These are phyloP conservation scores for Elongisporangium anandrum DNA, from an alignment of 352 stramenopile species.

Conservation along the genomic window DNA sequence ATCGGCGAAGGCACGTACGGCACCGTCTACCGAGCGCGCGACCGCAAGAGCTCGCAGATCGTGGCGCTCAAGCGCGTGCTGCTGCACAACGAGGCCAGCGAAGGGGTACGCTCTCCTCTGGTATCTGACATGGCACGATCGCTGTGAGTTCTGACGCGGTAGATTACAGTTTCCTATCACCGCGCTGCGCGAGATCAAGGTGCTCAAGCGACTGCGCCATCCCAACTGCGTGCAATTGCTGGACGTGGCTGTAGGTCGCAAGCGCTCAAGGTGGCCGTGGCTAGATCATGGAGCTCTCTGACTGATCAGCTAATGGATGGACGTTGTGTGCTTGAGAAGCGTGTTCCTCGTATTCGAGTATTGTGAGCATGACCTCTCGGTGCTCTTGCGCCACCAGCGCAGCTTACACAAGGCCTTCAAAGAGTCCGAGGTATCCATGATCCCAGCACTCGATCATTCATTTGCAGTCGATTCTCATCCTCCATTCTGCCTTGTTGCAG, in stretches of 20 bases:
- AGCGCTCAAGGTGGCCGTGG: constrained; percentile 39
- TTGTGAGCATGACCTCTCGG: constrained; percentile 79
- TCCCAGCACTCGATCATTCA: background rate
- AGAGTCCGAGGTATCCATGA: constrained; percentile 46
- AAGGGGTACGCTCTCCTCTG: constrained; percentile 62
- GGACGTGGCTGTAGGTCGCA: constrained; percentile 66
- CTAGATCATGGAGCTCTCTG: background rate
- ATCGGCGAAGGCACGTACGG: constrained; percentile 86
- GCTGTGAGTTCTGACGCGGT: background rate
- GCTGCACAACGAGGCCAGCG: constrained; percentile 87
- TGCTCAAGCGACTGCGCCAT: constrained; percentile 63
- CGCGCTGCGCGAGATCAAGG: constrained; percentile 69
- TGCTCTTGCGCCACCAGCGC: constrained; percentile 56
- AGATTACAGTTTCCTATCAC: constrained; percentile 64
- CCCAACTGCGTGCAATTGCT: constrained; percentile 71
- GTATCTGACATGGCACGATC: background rate
- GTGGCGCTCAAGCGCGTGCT: constrained; percentile 92
- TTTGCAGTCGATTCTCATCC: too few relatives aligned
- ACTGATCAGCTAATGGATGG: background rate
- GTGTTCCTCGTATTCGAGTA: constrained; percentile 92
- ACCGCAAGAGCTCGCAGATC: constrained; percentile 54
- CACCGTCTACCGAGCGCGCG: constrained; percentile 85
- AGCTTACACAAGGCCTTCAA: constrained; percentile 61
- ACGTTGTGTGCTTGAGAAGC: constrained; percentile 13
- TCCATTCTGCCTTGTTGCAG: constrained; percentile 2